Percentiles rank a stretch among this genome's conserved stretches.
phyloP scores from a whole-genome alignment of 1,284 basidiomycete genomes.

The Ustilago shanxiensis region DNA sequence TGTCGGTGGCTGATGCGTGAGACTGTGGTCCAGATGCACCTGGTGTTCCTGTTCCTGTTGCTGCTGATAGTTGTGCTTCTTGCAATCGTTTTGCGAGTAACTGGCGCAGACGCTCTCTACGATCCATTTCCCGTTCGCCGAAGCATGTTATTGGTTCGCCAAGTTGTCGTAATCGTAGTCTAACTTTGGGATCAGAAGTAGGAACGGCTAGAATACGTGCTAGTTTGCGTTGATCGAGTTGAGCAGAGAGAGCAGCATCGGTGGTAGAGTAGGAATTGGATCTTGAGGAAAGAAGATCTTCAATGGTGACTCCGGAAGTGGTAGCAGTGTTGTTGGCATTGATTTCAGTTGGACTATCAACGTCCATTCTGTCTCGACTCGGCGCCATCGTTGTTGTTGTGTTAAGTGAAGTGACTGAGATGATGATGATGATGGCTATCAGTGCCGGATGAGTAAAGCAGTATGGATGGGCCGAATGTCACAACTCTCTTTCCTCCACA shows the following conservation, averaged over 20 bases:
- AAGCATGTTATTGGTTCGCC: constrained; percentile 97
- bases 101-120: constrained; percentile 92
- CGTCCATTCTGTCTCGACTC: constrained; percentile 26
- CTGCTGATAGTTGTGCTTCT: constrained; percentile 70
- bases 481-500: too few species aligned
- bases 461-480: constrained; percentile 4
- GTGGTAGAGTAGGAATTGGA: constrained; percentile 36
- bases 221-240: constrained; percentile 75
- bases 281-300: constrained; percentile 34
- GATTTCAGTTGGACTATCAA: constrained; percentile 20
- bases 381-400: constrained; percentile 1
- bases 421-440: constrained; percentile 5
- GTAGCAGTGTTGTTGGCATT: too few species aligned
- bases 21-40: constrained; percentile 74
- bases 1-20: constrained; percentile 73
- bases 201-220: constrained; percentile 94
- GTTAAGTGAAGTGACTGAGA: constrained; percentile 9
- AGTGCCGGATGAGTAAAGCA: too few species aligned
- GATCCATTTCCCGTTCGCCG: constrained; percentile 81
- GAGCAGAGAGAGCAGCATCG: constrained; percentile 55
- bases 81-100: constrained; percentile 72
- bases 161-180: constrained; percentile 86
- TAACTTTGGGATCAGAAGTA: constrained; percentile 93
- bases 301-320: constrained; percentile 40
- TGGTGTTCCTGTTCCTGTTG: background rate